phyloP scores from a whole-genome alignment of 768 basidiomycete species.

The Russula olivacea region DNA sequence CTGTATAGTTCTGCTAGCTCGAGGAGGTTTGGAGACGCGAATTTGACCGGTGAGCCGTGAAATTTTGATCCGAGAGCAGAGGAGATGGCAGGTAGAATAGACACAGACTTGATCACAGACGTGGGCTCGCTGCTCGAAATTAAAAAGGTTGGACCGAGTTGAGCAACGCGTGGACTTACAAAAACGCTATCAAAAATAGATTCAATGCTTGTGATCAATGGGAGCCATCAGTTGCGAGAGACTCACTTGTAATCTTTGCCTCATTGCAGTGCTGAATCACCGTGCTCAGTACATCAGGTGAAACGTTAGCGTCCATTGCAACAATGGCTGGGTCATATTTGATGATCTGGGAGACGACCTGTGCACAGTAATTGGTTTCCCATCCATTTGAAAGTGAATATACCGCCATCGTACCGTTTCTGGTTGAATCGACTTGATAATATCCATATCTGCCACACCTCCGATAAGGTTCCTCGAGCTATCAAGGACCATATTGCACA shows the following conservation, averaged over 20 bases:
- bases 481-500: constrained; percentile 85
- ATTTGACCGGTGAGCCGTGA: constrained; percentile 49
- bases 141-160: neutral
- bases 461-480: constrained; percentile 59
- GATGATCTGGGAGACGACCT: constrained; percentile 51
- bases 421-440: constrained; percentile 45
- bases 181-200: constrained; percentile 50
- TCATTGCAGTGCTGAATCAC: constrained; percentile 49
- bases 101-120: constrained; percentile 71
- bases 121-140: constrained; percentile 75
- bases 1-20: constrained; percentile 65
- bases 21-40: constrained; percentile 77
- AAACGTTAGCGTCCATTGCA: constrained; percentile 73
- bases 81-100: constrained; percentile 59
- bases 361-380: neutral
- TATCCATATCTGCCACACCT: constrained; percentile 93
- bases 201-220: constrained; percentile 4
- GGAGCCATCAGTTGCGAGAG: neutral
- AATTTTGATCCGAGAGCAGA: constrained; percentile 32
- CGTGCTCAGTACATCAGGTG: constrained; percentile 43
- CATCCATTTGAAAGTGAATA: neutral
- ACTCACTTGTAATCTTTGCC: constrained; percentile 50
- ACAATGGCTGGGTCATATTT: constrained; percentile 51
- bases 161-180: constrained; percentile 42
- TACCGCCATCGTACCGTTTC: constrained; percentile 38